Evolutionary conservation across 2,329 filamentous ascomycete species (phyloP).

Genomic region (Fusarium sp.): DNA sequence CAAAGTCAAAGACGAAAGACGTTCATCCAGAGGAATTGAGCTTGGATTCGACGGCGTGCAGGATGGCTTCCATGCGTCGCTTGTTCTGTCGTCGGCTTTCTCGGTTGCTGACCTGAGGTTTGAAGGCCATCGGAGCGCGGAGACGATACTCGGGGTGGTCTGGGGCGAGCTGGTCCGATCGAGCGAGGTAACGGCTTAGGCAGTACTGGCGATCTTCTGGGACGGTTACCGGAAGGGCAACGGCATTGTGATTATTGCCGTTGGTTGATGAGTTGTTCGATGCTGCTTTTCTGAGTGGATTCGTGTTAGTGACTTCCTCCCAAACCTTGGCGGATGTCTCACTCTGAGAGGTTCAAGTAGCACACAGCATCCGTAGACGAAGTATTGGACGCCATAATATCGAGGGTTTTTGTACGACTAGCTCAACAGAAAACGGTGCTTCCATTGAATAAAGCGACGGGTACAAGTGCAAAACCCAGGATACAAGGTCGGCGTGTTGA

Average conservation of each 20-base stretch:
- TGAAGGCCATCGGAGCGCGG: conserved; percentile 21
- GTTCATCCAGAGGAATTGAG: not conserved
- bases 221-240: not conserved
- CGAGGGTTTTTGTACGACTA: not conserved
- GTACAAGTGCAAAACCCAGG: not conserved
- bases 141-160: conserved; percentile 24
- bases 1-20: not conserved
- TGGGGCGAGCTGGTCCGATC: not conserved
- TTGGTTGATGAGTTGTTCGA: not conserved
- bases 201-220: conserved; percentile 14
- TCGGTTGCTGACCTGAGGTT: not conserved
- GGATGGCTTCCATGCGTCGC: conserved; percentile 20
- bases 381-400: conserved; percentile 3
- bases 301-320: not conserved
- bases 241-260: not conserved
- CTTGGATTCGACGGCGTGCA: conserved; percentile 14
- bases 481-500: not conserved
- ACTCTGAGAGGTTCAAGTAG: conserved; percentile 4
- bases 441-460: not conserved
- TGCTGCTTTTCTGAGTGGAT: not conserved
- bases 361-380: not conserved
- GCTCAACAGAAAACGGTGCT: not conserved
- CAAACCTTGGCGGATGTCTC: not conserved
- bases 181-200: conserved; percentile 20
- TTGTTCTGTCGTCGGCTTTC: not conserved